Conservation (phyloP, 257 asterid species). For the Solanum tarijense region DNA sequence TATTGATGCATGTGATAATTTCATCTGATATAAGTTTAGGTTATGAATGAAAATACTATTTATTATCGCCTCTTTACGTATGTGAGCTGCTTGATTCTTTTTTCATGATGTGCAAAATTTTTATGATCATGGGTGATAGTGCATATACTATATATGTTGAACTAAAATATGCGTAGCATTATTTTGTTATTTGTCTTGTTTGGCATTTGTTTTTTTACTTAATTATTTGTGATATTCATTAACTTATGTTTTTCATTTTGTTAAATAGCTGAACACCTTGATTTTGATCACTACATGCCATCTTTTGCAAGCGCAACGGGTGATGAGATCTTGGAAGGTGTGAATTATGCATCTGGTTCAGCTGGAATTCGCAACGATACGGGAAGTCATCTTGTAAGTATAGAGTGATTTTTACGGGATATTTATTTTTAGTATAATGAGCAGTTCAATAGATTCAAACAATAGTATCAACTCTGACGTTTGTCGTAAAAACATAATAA, state of each 20-base stretch:
- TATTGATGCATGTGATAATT: not conserved
- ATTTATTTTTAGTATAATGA: not conserved
- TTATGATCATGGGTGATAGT: not conserved
- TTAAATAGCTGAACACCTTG: constrained; percentile 13
- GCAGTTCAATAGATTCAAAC: not conserved
- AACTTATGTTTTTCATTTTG: not conserved
- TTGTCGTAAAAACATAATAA: not conserved
- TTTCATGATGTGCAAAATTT: not conserved
- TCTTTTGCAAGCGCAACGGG: constrained; percentile 29
- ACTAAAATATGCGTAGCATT: not conserved
- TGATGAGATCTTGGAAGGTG: constrained; percentile 19
- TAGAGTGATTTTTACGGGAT: accelerated
- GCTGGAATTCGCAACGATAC: constrained; percentile 46
- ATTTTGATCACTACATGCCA: constrained; percentile 25
- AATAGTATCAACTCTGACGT: not conserved
- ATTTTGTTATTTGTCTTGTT: not conserved
- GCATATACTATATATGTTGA: too few species aligned
- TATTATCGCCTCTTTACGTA: not conserved
- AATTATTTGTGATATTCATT: not conserved
- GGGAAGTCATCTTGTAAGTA: constrained; percentile 19
- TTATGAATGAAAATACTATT: not conserved
- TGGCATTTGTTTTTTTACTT: not conserved
- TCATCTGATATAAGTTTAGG: not conserved
- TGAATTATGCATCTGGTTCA: constrained; percentile 58
- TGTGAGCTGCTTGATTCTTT: not conserved